Evolutionary conservation across 1,139 yeast genomes (phyloP).

Genomic region (Yamadazyma pseudoaaseri): DNA sequence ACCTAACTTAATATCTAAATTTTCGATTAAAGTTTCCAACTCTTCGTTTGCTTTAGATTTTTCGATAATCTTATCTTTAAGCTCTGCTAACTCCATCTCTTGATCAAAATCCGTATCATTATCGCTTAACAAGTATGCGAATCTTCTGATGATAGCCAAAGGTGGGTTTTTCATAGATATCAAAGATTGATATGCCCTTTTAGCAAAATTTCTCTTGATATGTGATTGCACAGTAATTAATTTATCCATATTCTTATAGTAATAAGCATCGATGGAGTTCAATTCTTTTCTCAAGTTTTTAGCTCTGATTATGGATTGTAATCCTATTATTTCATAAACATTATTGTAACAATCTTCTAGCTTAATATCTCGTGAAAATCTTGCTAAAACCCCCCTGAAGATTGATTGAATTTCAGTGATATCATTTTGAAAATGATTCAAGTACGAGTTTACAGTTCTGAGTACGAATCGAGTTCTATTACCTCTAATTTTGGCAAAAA

Average conservation of each 20-base stretch:
- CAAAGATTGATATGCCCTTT: conserved; percentile 71
- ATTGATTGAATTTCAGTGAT: conserved; percentile 32
- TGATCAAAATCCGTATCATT: conserved; percentile 74
- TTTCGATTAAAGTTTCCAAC: conserved; percentile 72
- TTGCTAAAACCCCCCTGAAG: conserved; percentile 46
- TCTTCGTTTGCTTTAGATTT: conserved; percentile 64
- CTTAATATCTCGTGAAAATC: conserved; percentile 50
- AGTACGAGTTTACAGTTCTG: conserved; percentile 17
- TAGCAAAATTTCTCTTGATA: conserved; percentile 66
- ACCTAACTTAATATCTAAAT: conserved; percentile 79
- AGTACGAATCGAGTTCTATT: conserved; percentile 32
- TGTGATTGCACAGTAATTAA: conserved; percentile 74
- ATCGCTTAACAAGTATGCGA: conserved; percentile 74
- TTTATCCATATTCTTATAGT: conserved; percentile 50
- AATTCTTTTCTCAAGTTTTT: conserved; percentile 32
- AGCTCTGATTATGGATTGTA: conserved; percentile 58
- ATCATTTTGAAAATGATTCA: conserved; percentile 23
- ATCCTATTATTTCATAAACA: conserved; percentile 31
- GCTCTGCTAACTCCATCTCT: conserved; percentile 67
- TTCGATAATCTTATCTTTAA: conserved; percentile 65
- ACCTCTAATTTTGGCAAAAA: conserved; percentile 50
- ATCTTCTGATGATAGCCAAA: conserved; percentile 69
- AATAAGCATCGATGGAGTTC: conserved; percentile 48
- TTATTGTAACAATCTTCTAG: conserved; percentile 55
- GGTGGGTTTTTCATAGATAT: conserved; percentile 75